A percentile compares a stretch with the other conserved stretches of the same genome.
Evolutionary conservation across 2,329 filamentous ascomycete genomes (phyloP).

Genomic region (Calonectria crousiana): DNA sequence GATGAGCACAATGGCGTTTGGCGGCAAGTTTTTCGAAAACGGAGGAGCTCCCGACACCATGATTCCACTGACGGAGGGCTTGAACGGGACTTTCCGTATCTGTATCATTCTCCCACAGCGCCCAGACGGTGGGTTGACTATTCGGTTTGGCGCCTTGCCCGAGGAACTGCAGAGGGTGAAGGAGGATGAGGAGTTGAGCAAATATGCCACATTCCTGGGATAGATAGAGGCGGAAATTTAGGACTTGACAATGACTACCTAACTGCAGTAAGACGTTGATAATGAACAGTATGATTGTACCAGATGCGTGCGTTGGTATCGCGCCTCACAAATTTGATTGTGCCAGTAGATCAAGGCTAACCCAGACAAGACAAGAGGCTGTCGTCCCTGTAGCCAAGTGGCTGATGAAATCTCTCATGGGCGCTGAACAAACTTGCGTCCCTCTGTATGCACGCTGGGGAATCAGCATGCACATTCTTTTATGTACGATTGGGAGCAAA

Average conservation of each 20-base stretch:
- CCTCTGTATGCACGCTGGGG: too few relatives aligned
- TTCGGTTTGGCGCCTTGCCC: slow-evolving; percentile 42
- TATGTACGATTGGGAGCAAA: too few relatives aligned
- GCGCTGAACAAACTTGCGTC: too few relatives aligned
- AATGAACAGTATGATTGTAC: too few relatives aligned
- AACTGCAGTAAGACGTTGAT: too few relatives aligned
- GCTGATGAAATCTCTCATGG: too few relatives aligned
- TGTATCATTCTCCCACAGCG: slow-evolving; percentile 45
- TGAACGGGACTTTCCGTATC: slow-evolving; percentile 40
- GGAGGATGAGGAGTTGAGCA: slow-evolving; percentile 42
- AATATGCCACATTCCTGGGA: slow-evolving; percentile 32
- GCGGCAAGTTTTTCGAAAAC: slow-evolving; percentile 42
- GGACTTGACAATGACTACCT: neutral
- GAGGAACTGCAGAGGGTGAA: slow-evolving; percentile 45
- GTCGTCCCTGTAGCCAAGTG: too few relatives aligned
- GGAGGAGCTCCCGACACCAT: slow-evolving; percentile 43
- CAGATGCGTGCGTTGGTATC: neutral
- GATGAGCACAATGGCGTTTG: slow-evolving; percentile 43
- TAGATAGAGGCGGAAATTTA: neutral
- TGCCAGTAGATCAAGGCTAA: too few relatives aligned
- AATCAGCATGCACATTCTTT: too few relatives aligned
- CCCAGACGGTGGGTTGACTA: slow-evolving; percentile 44
- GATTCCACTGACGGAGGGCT: slow-evolving; percentile 44
- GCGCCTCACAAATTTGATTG: neutral
- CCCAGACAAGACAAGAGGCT: too few relatives aligned